These are phyloP conservation scores for Umbelopsis sp. DNA, from an alignment of 192 early-diverging fungal species.

Conservation along the genomic window DNA sequence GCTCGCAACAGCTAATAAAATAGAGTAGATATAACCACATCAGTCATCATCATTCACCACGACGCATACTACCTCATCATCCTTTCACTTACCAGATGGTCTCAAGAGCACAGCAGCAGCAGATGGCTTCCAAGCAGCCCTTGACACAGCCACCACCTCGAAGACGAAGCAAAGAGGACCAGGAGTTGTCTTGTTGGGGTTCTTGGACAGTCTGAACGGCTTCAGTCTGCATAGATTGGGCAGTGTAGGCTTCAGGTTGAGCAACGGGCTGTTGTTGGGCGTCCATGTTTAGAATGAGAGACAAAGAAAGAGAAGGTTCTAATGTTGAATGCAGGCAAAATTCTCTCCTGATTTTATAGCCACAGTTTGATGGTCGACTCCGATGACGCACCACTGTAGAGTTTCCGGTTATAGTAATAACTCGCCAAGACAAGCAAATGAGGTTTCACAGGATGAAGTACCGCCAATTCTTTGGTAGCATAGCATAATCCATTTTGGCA, in stretches of 20 bases:
- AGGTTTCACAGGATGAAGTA: neutral
- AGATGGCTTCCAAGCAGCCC: conserved; percentile 33
- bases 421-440: neutral
- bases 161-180: conserved; percentile 14
- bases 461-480: neutral
- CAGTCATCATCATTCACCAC: neutral
- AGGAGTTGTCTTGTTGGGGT: conserved; percentile 14
- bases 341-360: neutral
- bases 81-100: conserved; percentile 17
- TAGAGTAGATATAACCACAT: neutral
- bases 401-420: neutral
- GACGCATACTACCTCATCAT: neutral
- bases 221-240: conserved; percentile 11
- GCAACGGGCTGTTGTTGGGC: conserved; percentile 13
- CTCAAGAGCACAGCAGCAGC: conserved; percentile 36
- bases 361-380: no score
- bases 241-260: conserved; percentile 5
- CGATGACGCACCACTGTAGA: neutral
- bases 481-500: no score
- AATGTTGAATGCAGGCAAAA: neutral
- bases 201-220: conserved; percentile 2
- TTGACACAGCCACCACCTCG: conserved; percentile 36
- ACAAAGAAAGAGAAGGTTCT: neutral
- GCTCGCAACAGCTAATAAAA: conserved; percentile 3
- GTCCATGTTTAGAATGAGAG: neutral